Percentiles rank a stretch among this genome's conserved stretches.
Conservation (phyloP, 768 basidiomycete species). For the Leccinellum rugosiceps region DNA sequence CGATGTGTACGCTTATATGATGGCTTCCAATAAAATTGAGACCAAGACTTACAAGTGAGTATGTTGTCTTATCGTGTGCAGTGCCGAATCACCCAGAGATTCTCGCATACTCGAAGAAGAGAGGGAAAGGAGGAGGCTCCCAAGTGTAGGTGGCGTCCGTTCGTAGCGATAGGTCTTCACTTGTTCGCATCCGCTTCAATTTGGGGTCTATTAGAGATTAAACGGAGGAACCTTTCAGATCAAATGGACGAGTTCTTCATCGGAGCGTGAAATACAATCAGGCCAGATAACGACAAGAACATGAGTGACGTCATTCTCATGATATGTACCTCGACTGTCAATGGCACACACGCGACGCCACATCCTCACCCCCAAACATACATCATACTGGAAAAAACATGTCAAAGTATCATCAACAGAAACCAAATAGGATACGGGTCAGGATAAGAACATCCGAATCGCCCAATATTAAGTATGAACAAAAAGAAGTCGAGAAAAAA, state of each 20-base stretch:
- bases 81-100: too few species aligned
- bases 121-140: too few species aligned
- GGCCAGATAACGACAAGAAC: not conserved
- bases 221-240: too few species aligned
- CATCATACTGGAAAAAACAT: slow-evolving; percentile 33
- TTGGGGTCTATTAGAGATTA: too few species aligned
- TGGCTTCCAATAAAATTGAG: too few species aligned
- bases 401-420: not conserved
- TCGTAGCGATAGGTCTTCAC: not conserved
- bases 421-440: not conserved
- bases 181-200: not conserved
- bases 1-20: too few species aligned
- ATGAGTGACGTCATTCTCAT: not conserved
- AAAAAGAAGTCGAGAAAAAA: not conserved
- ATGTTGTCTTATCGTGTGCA: too few species aligned
- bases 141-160: not conserved
- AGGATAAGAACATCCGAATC: not conserved
- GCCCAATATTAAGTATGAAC: not conserved
- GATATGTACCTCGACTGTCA: not conserved
- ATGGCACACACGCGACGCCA: too few species aligned
- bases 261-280: too few species aligned
- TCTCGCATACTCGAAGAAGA: too few species aligned
- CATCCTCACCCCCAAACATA: slow-evolving; percentile 18
- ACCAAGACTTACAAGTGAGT: too few species aligned
- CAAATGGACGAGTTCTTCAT: too few species aligned